These are phyloP conservation scores for Claviceps africana DNA, from an alignment of 2,329 filamentous ascomycete genomes.

Conservation along the genomic window DNA sequence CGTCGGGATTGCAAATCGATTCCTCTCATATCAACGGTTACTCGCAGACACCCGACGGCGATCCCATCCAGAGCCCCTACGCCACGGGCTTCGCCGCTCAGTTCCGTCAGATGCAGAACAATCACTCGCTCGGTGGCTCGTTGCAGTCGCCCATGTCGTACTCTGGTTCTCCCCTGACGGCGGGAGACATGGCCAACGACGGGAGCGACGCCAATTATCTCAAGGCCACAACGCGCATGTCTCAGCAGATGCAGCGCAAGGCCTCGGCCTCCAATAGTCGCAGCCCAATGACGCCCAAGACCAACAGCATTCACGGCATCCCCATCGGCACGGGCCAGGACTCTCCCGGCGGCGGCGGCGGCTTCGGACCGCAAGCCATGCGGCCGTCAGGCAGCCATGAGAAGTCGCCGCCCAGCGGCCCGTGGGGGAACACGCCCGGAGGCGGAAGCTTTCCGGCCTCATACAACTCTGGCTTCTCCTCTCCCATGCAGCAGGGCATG, in stretches of 20 bases:
- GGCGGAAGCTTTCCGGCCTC: conserved; percentile 68
- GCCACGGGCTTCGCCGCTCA: conserved; percentile 67
- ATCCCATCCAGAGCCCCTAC: conserved; percentile 84
- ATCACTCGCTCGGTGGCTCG: conserved; percentile 40
- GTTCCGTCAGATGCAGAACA: conserved; percentile 55
- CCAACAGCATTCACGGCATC: conserved; percentile 58
- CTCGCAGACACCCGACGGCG: conserved; percentile 82
- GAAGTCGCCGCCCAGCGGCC: conserved; percentile 63
- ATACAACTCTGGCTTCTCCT: conserved; percentile 78
- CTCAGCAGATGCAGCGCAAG: conserved; percentile 55
- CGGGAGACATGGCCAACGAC: conserved; percentile 35
- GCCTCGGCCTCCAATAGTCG: conserved; percentile 59
- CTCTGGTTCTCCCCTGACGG: conserved; percentile 25
- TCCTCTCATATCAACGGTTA: conserved; percentile 63
- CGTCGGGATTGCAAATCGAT: conserved; percentile 44
- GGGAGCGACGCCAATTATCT: conserved; percentile 40
- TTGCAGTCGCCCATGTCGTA: conserved; percentile 27
- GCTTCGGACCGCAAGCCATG: conserved; percentile 67
- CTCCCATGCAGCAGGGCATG: conserved; percentile 56
- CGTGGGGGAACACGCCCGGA: conserved; percentile 79
- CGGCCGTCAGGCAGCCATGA: conserved; percentile 56
- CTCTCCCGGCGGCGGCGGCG: no score
- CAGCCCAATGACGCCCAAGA: conserved; percentile 77
- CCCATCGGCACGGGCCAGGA: conserved; percentile 50
- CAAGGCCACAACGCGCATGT: conserved; percentile 46